Percentiles rank a stretch among this genome's conserved stretches.
Evolutionary conservation across 2,329 filamentous ascomycete species (phyloP).

Genomic region (Clonostachys chloroleuca): DNA sequence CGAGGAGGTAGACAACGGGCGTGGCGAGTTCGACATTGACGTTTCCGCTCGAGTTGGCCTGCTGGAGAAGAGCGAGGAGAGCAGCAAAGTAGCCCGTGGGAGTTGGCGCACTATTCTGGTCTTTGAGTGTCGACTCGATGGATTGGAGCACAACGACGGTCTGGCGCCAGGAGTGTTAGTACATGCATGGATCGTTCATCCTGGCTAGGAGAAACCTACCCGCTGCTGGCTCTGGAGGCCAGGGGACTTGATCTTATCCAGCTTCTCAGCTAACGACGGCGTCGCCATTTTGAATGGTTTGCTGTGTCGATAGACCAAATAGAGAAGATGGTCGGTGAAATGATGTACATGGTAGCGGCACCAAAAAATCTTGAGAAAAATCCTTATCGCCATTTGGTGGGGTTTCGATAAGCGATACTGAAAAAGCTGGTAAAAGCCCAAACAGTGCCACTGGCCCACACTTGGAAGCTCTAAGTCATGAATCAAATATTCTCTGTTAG

Average conservation of each 20-base stretch:
- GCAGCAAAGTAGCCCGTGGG: constrained; percentile 94
- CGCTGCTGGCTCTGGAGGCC: constrained; percentile 94
- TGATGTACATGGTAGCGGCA: not conserved
- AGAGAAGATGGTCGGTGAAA: not conserved
- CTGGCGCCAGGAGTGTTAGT: constrained; percentile 31
- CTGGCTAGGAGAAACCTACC: constrained; percentile 42
- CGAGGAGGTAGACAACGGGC: constrained; percentile 91
- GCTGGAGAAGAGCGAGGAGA: constrained; percentile 80
- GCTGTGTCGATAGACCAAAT: not conserved
- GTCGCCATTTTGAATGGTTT: constrained; percentile 2
- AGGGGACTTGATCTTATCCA: constrained; percentile 95
- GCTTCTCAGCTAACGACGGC: constrained; percentile 72
- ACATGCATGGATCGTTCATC: not conserved
- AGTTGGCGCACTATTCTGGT: constrained; percentile 78
- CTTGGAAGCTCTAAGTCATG: too few relatives aligned
- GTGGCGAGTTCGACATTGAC: constrained; percentile 79
- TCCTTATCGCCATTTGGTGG: constrained; percentile 4
- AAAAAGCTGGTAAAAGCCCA: not conserved
- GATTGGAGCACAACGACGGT: constrained; percentile 83
- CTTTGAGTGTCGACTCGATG: constrained; percentile 87
- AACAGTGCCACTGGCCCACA: too few relatives aligned
- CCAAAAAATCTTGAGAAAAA: constrained; percentile 3
- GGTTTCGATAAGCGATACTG: constrained; percentile 2
- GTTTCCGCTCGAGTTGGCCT: constrained; percentile 65
- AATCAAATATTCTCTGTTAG: too few relatives aligned